These are phyloP conservation scores for Pseudogymnoascus sp. DNA, from an alignment of 2,329 filamentous ascomycete genomes.

Conservation along the genomic window DNA sequence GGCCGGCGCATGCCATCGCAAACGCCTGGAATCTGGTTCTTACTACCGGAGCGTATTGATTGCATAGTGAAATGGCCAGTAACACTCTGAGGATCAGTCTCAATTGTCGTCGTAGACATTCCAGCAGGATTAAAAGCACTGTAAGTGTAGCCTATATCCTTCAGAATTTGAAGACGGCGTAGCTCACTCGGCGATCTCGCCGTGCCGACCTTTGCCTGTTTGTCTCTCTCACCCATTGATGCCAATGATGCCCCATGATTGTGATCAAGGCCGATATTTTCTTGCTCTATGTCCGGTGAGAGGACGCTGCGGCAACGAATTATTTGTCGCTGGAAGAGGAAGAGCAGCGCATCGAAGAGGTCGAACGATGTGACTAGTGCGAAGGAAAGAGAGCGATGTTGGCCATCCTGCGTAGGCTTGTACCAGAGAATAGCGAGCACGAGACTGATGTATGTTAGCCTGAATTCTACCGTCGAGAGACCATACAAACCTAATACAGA, in stretches of 20 bases:
- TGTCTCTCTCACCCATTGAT: neutral
- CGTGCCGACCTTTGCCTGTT: neutral
- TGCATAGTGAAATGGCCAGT: too few relatives aligned
- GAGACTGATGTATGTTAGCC: conserved; percentile 2
- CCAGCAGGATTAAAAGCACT: neutral
- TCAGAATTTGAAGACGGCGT: neutral
- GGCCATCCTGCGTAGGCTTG: conserved; percentile 10
- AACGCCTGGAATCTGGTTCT: neutral
- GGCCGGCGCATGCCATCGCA: neutral
- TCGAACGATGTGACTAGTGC: conserved; percentile 13
- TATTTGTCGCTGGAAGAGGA: conserved; percentile 12
- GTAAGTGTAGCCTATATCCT: neutral
- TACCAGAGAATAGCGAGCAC: conserved; percentile 13
- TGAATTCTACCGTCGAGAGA: neutral
- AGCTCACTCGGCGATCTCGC: neutral
- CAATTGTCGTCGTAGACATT: neutral
- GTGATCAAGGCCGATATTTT: neutral
- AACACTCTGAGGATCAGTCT: neutral
- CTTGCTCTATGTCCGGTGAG: neutral
- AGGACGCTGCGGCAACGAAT: conserved; percentile 2
- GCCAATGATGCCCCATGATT: neutral
- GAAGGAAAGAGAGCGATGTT: conserved; percentile 11
- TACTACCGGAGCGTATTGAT: neutral
- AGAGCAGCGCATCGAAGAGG: conserved; percentile 12
- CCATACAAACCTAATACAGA: conserved; percentile 11